Base-by-base conservation (phyloP, 306 rosid species). In the Dryas drummondii region DNA sequence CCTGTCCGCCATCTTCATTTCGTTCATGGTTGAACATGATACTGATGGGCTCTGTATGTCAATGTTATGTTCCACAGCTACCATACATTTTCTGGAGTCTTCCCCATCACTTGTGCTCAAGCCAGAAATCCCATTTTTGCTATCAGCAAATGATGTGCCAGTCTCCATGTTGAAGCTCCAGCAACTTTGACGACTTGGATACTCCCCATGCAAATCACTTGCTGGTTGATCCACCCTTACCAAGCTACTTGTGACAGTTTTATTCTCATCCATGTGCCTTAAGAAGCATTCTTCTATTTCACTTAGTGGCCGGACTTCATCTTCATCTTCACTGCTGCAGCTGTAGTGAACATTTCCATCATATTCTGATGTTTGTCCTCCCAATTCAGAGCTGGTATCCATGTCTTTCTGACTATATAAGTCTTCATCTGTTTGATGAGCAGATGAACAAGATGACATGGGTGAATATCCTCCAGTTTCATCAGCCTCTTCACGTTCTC, bases 401-500 rank as follows among this genome's bases (percentile, higher is more conserved):
- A 86, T 88, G 44, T 90, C 98, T 51, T 78, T 90, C 66, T 84
- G 93, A 83, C 91, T 90, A 37, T 87, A 86, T 27, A 70, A 85
- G 81, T 91, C 93, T 64, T 85, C 96, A n/a, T 87, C 91, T 9
- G 85, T 80, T 54, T 74, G 88, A 67, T 69, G 87, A 82, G 76
- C 78, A 7, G 93, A 94, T 44, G 94, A 87, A 71, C 73, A 85
- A 44, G 84, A 90, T 19, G 98, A 91, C 96, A 87, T 79, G 42
- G 96, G 91, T 5, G 99, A 92, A 80, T 79, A 91, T 2, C 87
- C 93, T 32, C 82, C 88, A 0, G 84, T 78, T 26, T 82, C 89
- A 58, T 82, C 87, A 27, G 84, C 75, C 77, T 92, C 97, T 84
- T 89, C 92, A 1, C 97, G 92, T 47, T 94, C 98, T 71, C 90